Base-by-base conservation (phyloP, 768 basidiomycete genomes). In the Russula abietina region DNA sequence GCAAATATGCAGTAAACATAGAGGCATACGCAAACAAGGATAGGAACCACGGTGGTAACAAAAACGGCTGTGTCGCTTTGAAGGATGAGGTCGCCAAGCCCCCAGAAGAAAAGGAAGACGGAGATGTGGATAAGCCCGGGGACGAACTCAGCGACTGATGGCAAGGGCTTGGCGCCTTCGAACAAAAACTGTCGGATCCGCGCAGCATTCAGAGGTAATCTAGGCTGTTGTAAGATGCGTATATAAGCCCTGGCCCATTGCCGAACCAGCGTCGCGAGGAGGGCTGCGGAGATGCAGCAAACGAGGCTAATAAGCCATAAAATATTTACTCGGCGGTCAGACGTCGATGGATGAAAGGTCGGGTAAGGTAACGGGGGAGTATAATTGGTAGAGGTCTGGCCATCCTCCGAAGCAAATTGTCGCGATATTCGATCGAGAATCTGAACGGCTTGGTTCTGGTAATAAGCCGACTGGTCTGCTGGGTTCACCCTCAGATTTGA, bases 81-180 rank as follows among this genome's bases (percentile, higher is more conserved):
- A 56, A 69, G 68, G 24, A 81, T 70, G 65, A 81, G 79, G 22
- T 76, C 74, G 33, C 80, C 69, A 26, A 84, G 73, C 33, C 80
- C 78, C 33, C 36, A 36, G 36, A 36, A 1, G 12, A 36, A 36
- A 36, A 36, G 36, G 12, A 36, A 12, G 36, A 36, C 72, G 1
- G 81, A 79, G 7, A 79, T 69, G 59, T 83, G 81, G 22, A 83
- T 74, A 17, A 82, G 74, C 22, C 76, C 71, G 1, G 80, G n/a
- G 36, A 82, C 76, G 14, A 71, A 65, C 39, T 77, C 75, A 0
- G 81, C 77, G 10, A 82, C 67, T 1, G 72, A 68, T 12, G 74
- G 69, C 71, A 82, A 82, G 49, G 62, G 68, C 19, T 73, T 71
- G 38, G 80, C 65, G n/a, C 78, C 78, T 43, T 75, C 72, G 61